Percentiles rank a stretch among this genome's conserved stretches.
These are phyloP conservation scores for Bassia scoparia DNA, from an alignment of 148 eudicot species.

Conservation along the genomic window DNA sequence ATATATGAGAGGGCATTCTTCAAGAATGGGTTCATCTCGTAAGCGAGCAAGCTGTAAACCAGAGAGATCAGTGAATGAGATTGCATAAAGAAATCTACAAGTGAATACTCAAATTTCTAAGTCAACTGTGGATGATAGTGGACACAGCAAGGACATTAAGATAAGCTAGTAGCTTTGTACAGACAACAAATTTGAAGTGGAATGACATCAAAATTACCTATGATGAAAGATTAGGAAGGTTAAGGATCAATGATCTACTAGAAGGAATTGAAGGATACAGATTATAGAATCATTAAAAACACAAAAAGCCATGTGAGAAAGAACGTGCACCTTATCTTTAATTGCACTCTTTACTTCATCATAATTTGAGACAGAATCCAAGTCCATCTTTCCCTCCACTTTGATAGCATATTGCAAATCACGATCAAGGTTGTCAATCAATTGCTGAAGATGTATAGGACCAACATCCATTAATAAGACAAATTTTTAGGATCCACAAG, in stretches of 20 bases:
- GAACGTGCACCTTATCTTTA: conserved; percentile 64
- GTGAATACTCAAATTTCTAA: no score
- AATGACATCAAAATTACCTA: not conserved
- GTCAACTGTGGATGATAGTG: no score
- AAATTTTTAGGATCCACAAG: no score
- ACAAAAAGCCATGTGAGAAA: conserved; percentile 12
- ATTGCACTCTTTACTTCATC: conserved; percentile 87
- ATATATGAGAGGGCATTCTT: conserved; percentile 92
- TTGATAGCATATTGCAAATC: conserved; percentile 95
- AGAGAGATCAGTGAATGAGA: conserved; percentile 2
- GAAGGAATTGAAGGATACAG: not conserved
- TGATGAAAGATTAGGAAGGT: not conserved
- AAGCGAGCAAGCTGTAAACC: conserved; percentile 63
- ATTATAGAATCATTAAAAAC: no score
- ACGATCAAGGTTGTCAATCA: conserved; percentile 91
- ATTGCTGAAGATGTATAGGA: conserved; percentile 52
- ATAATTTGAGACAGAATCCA: conserved; percentile 70
- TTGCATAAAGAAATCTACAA: conserved; percentile 4
- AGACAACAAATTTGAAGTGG: not conserved
- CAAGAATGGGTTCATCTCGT: conserved; percentile 80
- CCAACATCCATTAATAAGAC: conserved; percentile 13
- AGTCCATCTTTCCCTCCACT: conserved; percentile 98
- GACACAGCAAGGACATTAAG: not conserved
- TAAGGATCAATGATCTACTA: not conserved
- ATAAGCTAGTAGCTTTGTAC: not conserved